Evolutionary conservation across 1,139 yeast genomes (phyloP).

Genomic region (Pichia sp.): DNA sequence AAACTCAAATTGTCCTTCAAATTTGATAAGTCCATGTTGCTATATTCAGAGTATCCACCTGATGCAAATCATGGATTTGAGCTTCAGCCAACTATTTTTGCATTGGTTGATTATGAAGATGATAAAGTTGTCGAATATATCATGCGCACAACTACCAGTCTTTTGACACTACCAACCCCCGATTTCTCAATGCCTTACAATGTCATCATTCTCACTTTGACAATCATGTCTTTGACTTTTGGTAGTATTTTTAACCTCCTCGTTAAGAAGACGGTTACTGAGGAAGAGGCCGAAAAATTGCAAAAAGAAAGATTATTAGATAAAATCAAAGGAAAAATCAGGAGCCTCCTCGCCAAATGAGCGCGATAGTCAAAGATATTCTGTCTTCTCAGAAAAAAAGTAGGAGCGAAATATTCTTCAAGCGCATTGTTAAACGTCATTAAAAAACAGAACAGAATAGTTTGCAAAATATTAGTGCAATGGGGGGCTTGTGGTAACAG

Average conservation of each 20-base stretch:
- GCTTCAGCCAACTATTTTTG: constrained; percentile 80
- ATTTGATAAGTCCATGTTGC: constrained; percentile 80
- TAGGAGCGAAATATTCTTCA: no score
- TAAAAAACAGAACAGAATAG: no score
- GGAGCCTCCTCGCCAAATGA: no score
- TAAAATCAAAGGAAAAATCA: constrained; percentile 8
- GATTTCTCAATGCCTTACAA: constrained; percentile 99
- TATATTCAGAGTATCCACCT: constrained; percentile 93
- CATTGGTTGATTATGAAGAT: constrained; percentile 35
- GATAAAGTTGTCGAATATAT: constrained; percentile 42
- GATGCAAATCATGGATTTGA: constrained; percentile 99
- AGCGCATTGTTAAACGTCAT: no score
- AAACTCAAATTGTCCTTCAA: constrained; percentile 62
- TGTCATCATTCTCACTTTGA: constrained; percentile 89
- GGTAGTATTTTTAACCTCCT: constrained; percentile 80
- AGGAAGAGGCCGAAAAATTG: constrained; percentile 55
- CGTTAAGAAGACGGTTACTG: constrained; percentile 68
- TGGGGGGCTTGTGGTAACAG: no score
- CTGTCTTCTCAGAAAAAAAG: no score
- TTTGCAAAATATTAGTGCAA: no score
- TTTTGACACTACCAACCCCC: constrained; percentile 89
- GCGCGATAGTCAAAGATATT: no score
- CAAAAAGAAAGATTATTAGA: constrained; percentile 11
- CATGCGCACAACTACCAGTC: constrained; percentile 74
- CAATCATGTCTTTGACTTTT: constrained; percentile 86